A percentile compares a stretch with the other conserved stretches of the same genome.
Evolutionary conservation across 129 eudicot genomes (phyloP).

Genomic region (Arctium minus): DNA sequence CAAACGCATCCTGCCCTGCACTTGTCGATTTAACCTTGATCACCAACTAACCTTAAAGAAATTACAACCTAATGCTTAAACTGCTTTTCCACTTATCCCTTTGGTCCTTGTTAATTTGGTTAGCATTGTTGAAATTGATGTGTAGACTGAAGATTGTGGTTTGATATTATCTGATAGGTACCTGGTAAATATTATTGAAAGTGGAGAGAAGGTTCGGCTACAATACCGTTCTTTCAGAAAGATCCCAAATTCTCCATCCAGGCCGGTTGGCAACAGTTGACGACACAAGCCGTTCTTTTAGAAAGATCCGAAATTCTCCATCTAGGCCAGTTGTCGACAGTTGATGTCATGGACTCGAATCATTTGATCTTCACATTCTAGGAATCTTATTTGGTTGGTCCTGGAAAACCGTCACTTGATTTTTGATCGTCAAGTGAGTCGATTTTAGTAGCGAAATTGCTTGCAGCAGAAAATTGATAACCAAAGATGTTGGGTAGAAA

Average conservation of each 20-base stretch:
- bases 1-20: neutral
- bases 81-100: neutral
- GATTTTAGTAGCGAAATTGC: neutral
- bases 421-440: neutral
- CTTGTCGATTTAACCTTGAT: neutral
- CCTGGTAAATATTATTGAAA: slow-evolving; percentile 69
- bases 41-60: neutral
- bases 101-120: neutral
- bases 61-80: neutral
- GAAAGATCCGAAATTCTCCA: slow-evolving; percentile 47
- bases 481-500: neutral
- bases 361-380: neutral
- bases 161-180: slow-evolving; percentile 52
- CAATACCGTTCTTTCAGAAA: slow-evolving; percentile 85
- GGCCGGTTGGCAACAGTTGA: slow-evolving; percentile 36
- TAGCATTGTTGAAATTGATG: neutral
- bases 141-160: neutral
- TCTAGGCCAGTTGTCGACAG: slow-evolving; percentile 33
- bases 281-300: slow-evolving; percentile 45
- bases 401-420: neutral
- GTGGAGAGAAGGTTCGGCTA: slow-evolving; percentile 85
- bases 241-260: slow-evolving; percentile 38
- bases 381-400: neutral
- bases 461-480: neutral
- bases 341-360: neutral